These are phyloP conservation scores for Avena sativa DNA, from an alignment of 176 grass and related monocot genomes.

Conservation along the genomic window DNA sequence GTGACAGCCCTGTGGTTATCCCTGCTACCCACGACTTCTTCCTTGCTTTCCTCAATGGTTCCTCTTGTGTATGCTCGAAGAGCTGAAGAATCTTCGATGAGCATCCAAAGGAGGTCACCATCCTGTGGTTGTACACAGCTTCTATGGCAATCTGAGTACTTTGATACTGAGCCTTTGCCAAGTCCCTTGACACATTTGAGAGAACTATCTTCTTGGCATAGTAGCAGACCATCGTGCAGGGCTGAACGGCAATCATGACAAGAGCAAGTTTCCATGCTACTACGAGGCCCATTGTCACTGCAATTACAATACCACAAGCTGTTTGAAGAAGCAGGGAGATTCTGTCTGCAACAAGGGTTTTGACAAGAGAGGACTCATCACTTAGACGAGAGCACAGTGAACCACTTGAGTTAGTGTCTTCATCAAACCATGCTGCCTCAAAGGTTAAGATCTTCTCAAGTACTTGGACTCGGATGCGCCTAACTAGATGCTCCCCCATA, in stretches of 20 bases:
- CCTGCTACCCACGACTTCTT: slow-evolving; percentile 96
- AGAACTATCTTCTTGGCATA: slow-evolving; percentile 94
- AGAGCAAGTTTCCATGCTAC: slow-evolving; percentile 98
- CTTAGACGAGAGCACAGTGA: slow-evolving; percentile 84
- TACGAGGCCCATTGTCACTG: slow-evolving; percentile 83
- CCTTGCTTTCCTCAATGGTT: slow-evolving; percentile 79
- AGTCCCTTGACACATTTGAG: slow-evolving; percentile 83
- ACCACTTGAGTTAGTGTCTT: slow-evolving; percentile 87
- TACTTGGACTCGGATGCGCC: slow-evolving; percentile 81
- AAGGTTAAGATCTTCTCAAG: slow-evolving; percentile 95
- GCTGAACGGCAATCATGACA: slow-evolving; percentile 99
- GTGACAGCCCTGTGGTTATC: slow-evolving; percentile 82
- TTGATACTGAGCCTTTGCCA: slow-evolving; percentile 86
- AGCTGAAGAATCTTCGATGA: slow-evolving; percentile 78
- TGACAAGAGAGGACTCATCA: slow-evolving; percentile 88
- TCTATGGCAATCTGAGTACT: slow-evolving; percentile 99
- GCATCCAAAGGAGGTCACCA: slow-evolving; percentile 97
- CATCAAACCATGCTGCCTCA: slow-evolving; percentile 96
- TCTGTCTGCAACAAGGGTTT: slow-evolving; percentile 94
- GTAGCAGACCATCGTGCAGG: slow-evolving; percentile 85
- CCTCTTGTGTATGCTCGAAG: slow-evolving; percentile 81
- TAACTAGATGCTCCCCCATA: slow-evolving; percentile 94
- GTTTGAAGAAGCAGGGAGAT: slow-evolving; percentile 95
- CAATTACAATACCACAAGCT: slow-evolving; percentile 79
- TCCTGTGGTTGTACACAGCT: slow-evolving; percentile 94